Percentiles rank a stretch among this genome's conserved stretches.
Evolutionary conservation across 129 eudicot species (phyloP).

Genomic region (Centaurea solstitialis): DNA sequence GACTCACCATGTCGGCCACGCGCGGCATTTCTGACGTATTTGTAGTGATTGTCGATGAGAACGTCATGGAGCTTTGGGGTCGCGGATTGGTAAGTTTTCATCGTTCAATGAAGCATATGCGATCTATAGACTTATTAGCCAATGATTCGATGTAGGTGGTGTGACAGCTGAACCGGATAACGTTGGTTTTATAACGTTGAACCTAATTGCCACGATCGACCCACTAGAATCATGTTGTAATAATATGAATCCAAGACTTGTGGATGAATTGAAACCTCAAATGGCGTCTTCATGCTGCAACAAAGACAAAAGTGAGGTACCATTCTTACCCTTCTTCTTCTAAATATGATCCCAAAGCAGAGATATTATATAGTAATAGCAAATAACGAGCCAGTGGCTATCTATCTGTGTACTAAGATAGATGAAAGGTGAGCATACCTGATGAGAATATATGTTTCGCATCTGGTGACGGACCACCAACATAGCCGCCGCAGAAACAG

Average conservation of each 20-base stretch:
- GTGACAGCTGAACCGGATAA: conserved; percentile 15
- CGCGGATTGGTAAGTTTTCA: neutral
- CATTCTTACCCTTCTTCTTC: neutral
- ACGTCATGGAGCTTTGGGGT: neutral
- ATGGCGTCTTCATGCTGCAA: neutral
- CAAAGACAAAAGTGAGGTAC: neutral
- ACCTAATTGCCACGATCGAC: neutral
- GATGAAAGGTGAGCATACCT: no score
- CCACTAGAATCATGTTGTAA: neutral
- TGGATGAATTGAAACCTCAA: neutral
- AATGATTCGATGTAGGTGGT: conserved; percentile 26
- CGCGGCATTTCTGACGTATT: conserved; percentile 16
- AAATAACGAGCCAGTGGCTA: neutral
- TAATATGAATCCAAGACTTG: neutral
- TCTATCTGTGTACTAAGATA: neutral
- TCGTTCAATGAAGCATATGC: conserved; percentile 27
- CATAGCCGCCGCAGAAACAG: no score
- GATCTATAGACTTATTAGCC: neutral
- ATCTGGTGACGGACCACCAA: no score
- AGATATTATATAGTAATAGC: neutral
- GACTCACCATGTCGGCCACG: conserved; percentile 10
- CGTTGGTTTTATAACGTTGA: neutral
- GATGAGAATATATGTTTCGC: neutral
- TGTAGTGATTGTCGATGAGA: conserved; percentile 23
- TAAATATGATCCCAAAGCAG: neutral